phyloP scores from a whole-genome alignment of 257 asterid species.

The Lycium ferocissimum region DNA sequence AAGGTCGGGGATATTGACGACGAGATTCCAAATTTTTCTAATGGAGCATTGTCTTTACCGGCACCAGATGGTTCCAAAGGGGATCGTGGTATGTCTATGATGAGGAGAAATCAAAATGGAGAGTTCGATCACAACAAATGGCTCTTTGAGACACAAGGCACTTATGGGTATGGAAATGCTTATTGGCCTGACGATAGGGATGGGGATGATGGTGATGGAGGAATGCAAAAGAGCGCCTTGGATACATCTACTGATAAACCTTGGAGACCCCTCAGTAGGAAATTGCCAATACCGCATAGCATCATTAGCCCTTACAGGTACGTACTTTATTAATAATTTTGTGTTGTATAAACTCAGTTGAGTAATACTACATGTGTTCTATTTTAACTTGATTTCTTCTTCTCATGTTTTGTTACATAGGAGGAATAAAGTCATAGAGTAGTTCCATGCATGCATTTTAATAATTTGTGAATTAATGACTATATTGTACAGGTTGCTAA shows the following conservation, averaged over 20 bases:
- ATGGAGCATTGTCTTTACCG: constrained; percentile 62
- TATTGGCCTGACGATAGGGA: constrained; percentile 80
- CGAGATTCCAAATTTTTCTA: constrained; percentile 58
- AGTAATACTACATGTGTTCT: no score
- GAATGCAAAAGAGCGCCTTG: constrained; percentile 43
- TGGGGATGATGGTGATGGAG: constrained; percentile 60
- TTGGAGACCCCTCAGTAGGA: constrained; percentile 85
- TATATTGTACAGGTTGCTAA: constrained; percentile 41
- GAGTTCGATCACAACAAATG: constrained; percentile 88
- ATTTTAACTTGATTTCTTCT: no score
- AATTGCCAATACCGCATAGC: constrained; percentile 56
- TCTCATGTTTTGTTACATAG: no score
- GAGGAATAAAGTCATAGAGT: background rate
- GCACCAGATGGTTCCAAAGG: constrained; percentile 64
- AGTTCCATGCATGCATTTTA: background rate
- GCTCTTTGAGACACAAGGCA: constrained; percentile 85
- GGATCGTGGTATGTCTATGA: constrained; percentile 64
- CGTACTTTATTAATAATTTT: background rate
- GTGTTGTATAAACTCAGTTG: background rate
- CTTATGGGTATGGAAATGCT: constrained; percentile 85
- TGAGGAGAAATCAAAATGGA: constrained; percentile 78
- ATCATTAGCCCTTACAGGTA: constrained; percentile 84
- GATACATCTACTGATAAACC: constrained; percentile 74
- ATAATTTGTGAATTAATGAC: background rate
- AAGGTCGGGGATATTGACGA: constrained; percentile 67